phyloP scores from a whole-genome alignment of 2,329 filamentous ascomycete species.

The Diaporthe helianthi region DNA sequence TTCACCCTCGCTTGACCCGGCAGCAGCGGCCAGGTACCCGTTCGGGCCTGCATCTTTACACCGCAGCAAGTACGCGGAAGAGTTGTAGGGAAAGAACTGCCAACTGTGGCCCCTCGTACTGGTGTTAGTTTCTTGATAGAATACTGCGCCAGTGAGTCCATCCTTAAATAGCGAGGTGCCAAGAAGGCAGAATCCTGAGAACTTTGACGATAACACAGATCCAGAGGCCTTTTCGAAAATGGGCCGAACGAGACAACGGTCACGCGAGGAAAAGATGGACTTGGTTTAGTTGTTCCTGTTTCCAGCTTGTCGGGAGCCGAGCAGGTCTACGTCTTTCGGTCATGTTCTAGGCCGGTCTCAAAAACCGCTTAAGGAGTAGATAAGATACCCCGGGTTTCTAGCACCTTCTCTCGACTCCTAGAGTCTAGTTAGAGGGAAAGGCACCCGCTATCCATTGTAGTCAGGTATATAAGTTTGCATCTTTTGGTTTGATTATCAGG shows the following conservation, averaged over 20 bases:
- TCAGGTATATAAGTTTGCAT: no score
- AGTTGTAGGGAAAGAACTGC: conserved; percentile 29
- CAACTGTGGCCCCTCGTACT: conserved; percentile 1
- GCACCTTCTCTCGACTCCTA: no score
- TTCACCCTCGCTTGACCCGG: background rate
- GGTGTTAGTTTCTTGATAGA: conserved; percentile 24
- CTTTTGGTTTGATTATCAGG: no score
- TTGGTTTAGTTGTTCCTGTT: background rate
- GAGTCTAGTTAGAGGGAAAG: no score
- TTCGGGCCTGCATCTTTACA: conserved; percentile 18
- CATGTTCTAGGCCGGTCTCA: no score
- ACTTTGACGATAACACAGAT: no score
- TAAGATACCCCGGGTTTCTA: no score
- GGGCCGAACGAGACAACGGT: background rate
- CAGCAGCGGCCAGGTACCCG: background rate
- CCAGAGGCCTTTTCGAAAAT: background rate
- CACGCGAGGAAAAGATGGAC: background rate
- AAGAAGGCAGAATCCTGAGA: background rate
- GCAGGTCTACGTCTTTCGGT: no score
- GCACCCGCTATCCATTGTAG: no score
- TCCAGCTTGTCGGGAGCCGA: conserved; percentile 6
- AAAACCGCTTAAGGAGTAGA: no score
- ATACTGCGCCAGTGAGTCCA: conserved; percentile 13
- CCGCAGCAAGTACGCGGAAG: conserved; percentile 26
- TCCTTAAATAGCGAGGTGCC: conserved; percentile 5